Percentiles rank a stretch among this genome's conserved stretches.
These are phyloP conservation scores for Pseudocercospora crystallina DNA, from an alignment of 2,329 filamentous ascomycete species.

Conservation along the genomic window DNA sequence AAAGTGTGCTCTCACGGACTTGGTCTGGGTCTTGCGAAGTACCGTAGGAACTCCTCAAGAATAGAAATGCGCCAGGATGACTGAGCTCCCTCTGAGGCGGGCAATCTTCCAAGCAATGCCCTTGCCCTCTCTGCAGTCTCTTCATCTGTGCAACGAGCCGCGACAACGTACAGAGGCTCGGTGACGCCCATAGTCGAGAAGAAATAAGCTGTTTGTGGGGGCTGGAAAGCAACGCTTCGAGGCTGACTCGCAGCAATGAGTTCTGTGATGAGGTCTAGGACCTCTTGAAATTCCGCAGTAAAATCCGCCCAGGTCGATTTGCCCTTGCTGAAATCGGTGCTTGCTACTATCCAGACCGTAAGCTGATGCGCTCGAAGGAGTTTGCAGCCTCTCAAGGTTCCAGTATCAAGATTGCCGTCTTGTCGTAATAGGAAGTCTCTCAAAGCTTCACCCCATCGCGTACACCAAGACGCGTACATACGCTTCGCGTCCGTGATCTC, in stretches of 20 bases:
- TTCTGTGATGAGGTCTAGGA: not conserved
- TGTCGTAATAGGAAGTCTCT: not conserved
- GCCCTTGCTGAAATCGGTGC: not conserved
- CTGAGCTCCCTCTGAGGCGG: conserved; percentile 4
- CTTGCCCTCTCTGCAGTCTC: conserved; percentile 4
- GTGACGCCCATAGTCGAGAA: conserved; percentile 11
- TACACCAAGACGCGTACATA: not conserved
- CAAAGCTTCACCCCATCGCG: not conserved
- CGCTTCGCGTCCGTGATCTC: not conserved
- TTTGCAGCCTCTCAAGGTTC: not conserved
- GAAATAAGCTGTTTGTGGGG: conserved; percentile 10
- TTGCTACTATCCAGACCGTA: not conserved
- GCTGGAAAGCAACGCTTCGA: conserved; percentile 1
- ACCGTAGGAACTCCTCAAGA: conserved; percentile 4
- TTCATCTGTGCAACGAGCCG: conserved; percentile 5
- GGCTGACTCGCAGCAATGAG: not conserved
- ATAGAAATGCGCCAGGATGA: conserved; percentile 7
- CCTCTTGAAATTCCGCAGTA: not conserved
- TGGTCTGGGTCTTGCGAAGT: not conserved
- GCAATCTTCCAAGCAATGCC: conserved; percentile 5
- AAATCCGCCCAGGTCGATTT: conserved; percentile 2
- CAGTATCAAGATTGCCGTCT: not conserved
- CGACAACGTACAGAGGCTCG: conserved; percentile 9
- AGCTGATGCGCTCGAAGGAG: not conserved
- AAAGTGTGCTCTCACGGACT: too few relatives aligned